These are phyloP conservation scores for Sclerotinia borealis DNA, from an alignment of 2,329 filamentous ascomycete genomes.

Conservation along the genomic window DNA sequence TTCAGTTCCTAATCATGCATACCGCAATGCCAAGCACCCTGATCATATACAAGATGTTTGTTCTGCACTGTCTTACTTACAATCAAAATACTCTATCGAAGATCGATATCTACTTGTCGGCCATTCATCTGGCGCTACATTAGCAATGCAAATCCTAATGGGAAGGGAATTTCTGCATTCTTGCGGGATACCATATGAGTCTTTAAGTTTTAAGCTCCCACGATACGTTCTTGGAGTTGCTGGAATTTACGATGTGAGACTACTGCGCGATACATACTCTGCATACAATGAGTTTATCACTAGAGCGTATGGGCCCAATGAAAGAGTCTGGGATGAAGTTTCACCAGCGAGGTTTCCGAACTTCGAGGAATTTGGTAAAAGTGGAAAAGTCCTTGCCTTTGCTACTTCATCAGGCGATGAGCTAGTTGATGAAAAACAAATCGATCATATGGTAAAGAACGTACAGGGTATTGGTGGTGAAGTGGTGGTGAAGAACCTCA, in stretches of 20 bases:
- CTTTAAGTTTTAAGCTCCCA: background rate
- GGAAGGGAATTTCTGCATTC: background rate
- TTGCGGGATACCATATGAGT: background rate
- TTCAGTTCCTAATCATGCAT: slow-evolving; percentile 8
- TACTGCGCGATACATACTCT: slow-evolving; percentile 19
- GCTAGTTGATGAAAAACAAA: slow-evolving; percentile 25
- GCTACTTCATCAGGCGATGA: slow-evolving; percentile 40
- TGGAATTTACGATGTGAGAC: slow-evolving; percentile 58
- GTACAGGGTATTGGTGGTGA: background rate
- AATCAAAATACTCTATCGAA: slow-evolving; percentile 40
- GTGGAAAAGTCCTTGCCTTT: slow-evolving; percentile 17
- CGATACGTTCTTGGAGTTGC: slow-evolving; percentile 41
- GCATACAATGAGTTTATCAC: slow-evolving; percentile 21
- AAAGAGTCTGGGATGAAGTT: slow-evolving; percentile 45
- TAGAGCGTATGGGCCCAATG: slow-evolving; percentile 42
- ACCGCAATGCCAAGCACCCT: slow-evolving; percentile 49
- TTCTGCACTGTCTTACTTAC: slow-evolving; percentile 45
- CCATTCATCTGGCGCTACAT: slow-evolving; percentile 57
- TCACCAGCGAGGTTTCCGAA: slow-evolving; percentile 13
- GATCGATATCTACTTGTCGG: slow-evolving; percentile 50
- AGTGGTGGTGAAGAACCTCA: background rate
- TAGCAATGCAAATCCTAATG: slow-evolving; percentile 48
- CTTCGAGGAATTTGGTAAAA: slow-evolving; percentile 6
- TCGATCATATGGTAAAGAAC: slow-evolving; percentile 21
- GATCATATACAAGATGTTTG: slow-evolving; percentile 54